Base-by-base conservation (phyloP, 306 rosid genomes). In the Dalbergia cultrata region DNA sequence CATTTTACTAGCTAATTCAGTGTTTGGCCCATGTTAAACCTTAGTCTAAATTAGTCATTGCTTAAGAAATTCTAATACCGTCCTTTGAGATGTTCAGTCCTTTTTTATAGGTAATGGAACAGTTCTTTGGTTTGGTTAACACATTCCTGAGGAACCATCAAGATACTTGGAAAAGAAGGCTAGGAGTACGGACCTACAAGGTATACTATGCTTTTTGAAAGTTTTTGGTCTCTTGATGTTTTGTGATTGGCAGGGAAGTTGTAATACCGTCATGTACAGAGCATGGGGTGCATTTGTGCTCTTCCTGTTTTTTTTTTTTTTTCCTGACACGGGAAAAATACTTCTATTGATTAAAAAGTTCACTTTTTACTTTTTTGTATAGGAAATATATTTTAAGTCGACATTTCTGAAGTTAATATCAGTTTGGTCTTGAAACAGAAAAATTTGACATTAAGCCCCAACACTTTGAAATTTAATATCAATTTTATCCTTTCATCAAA, bases 121-220 rank as follows among this genome's bases (percentile, higher is more conserved):
- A 95, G 56, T 92, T 93, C 88, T 95, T 95, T 80, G 90, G 91
- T 79, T 83, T 95, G 83, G 98, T 92, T 22, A 95, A 95, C 92
- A 95, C 98, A 78, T 95, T 95, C 89, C 81, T 95, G 22, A 91
- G 84, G 77, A 92, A 91, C 81, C 95, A 91, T 76, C 95, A 81
- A 54, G 95, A 92, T 77, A 87, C 97, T 10, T 67, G 97, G 91
- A 91, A 89, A 85, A 88, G 98, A 84, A 87, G 97, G 90, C 83
- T 95, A 81, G 95, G 92, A 74, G 87, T 92, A 41, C 94, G 98
- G 7, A 95, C 97, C 14, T 95, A 95, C 90, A 92, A 92, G 98
- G 97, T 91, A 89, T 78, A 60, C 77, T 85, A 73, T 82, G 66
- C 75, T 70, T 78, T 81, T 79, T 58, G 5, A 10, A n/a, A 68